Conservation (phyloP, 2,329 filamentous ascomycete genomes). For the Fusarium marasasianum region DNA sequence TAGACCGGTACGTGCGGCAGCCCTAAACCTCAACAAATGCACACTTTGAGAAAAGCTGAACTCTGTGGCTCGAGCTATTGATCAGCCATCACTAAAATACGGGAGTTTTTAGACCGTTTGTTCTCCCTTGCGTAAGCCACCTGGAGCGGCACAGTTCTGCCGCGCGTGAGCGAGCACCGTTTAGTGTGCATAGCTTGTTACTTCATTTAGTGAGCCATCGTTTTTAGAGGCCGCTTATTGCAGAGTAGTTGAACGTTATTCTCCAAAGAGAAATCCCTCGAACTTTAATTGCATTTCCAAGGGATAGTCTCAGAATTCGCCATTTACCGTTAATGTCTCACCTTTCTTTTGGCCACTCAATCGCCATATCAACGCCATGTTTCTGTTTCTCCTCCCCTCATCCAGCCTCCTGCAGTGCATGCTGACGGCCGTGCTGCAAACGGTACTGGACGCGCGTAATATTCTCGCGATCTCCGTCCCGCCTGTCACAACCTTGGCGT, state of each 20-base stretch:
- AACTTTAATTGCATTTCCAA: background rate
- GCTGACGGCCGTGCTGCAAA: background rate
- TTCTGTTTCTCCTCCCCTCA: background rate
- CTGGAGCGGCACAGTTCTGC: background rate
- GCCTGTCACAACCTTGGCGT: background rate
- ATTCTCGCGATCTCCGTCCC: background rate
- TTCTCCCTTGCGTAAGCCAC: background rate
- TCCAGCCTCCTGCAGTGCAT: background rate
- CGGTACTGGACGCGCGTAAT: background rate
- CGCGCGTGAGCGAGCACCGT: background rate
- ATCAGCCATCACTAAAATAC: background rate
- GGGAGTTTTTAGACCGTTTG: background rate
- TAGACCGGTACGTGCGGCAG: constrained; percentile 2
- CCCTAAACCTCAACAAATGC: background rate
- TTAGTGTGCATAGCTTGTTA: background rate
- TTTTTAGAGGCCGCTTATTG: background rate
- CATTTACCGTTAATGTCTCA: background rate
- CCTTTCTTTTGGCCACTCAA: background rate
- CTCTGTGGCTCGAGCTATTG: constrained; percentile 1
- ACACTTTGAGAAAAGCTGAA: background rate
- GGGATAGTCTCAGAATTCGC: background rate
- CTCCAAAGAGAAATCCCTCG: background rate
- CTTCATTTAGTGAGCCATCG: background rate
- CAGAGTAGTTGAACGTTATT: background rate
- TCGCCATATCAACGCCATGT: background rate